Base-by-base conservation (phyloP, 1,139 yeast genomes). In the Maudiozyma humilis region DNA sequence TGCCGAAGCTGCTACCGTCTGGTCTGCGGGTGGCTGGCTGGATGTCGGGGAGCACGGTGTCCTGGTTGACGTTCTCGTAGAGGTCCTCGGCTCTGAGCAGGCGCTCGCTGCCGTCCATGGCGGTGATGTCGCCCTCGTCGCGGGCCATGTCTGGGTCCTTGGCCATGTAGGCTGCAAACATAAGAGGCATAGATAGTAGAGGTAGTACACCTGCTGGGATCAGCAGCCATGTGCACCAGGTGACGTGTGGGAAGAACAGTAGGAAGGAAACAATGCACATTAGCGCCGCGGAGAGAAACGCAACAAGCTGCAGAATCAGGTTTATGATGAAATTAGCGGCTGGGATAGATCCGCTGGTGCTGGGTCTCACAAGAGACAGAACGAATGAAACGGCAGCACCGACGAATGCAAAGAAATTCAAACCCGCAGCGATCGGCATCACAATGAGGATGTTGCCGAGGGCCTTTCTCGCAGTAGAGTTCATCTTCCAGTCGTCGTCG, bases 351-450 rank as follows among this genome's bases (percentile, higher is more conserved):
- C 17, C 14, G 64, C 55, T 6, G 67, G 31, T 30, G 71, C 54
- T 23, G 2, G 25, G 18, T 12, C 27, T 44, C 13, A 36, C 32
- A 20, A 35, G 33, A 32, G 40, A 40, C 5, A 45, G 34, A 20
- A 51, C 36, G 2, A 38, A 17, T 25, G 56, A 46, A 6, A 51
- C 30, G 27, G 49, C 40, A 7, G 52, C 48, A 3, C 79, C 62
- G 8, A 83, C 53, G 43, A 81, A 69, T 14, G 85, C 50, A 17
- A 62, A 43, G 44, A 62, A 59, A 17, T 58, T 78, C 59, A 86
- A 69, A 0, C 89, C 95, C 14, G 86, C 78, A 3, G 95, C 86
- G 30, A 89, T 77, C 0, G 94, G 95, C 51, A 84, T 88, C 15
- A 86, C 77, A 38, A 89, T 76, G 44, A 91, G 71, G 39, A 86